Percentiles rank a stretch among this genome's conserved stretches.
These are phyloP conservation scores for Obba rivulosa DNA, from an alignment of 768 basidiomycete species.

Conservation along the genomic window DNA sequence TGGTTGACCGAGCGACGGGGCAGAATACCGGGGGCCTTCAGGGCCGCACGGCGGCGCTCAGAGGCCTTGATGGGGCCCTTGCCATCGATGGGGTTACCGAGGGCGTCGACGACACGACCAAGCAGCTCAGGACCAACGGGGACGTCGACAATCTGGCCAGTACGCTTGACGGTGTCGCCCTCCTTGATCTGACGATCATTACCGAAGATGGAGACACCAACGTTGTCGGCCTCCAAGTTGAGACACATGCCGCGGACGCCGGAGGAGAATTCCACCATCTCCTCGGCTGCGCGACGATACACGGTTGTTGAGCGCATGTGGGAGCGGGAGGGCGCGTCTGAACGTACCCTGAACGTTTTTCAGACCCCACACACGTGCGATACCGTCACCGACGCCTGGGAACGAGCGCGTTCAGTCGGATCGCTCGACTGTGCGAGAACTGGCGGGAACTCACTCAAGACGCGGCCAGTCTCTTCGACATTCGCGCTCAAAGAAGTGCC, in stretches of 20 bases:
- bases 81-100: conserved; percentile 99
- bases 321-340: conserved; percentile 6
- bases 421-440: background rate
- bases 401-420: conserved; percentile 17
- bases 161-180: conserved; percentile 99
- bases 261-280: conserved; percentile 99
- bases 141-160: conserved; percentile 99
- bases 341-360: conserved; percentile 90
- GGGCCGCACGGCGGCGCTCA: conserved; percentile 93
- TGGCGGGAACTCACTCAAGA: conserved; percentile 69
- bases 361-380: conserved; percentile 98
- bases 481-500: conserved; percentile 88
- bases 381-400: conserved; percentile 98
- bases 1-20: conserved; percentile 99
- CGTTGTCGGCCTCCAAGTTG: conserved; percentile 99
- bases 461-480: conserved; percentile 98
- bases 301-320: conserved; percentile 14
- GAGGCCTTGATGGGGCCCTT: conserved; percentile 94
- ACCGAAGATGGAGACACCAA: conserved; percentile 99
- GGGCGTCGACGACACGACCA: conserved; percentile 98
- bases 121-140: conserved; percentile 96
- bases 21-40: conserved; percentile 99
- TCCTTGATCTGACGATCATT: conserved; percentile 98
- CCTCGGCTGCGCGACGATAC: conserved; percentile 63
- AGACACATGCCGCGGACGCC: conserved; percentile 99